A percentile compares a stretch with the other conserved stretches of the same genome.
Evolutionary conservation across 2,329 filamentous ascomycete species (phyloP).

Genomic region (Tricladium varicosporioides): DNA sequence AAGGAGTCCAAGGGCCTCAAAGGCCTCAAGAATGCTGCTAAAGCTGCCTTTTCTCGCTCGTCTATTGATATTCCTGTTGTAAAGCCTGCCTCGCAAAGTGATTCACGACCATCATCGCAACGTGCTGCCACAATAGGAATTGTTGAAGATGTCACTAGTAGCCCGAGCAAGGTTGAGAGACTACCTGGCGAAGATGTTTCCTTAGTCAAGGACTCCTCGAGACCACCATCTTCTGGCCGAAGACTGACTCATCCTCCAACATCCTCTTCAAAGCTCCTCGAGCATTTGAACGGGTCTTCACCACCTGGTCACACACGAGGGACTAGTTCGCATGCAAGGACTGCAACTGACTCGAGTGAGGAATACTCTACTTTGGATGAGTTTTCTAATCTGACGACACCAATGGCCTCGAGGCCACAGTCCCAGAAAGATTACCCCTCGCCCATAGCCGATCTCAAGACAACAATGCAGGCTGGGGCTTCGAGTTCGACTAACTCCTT

Average conservation of each 20-base stretch:
- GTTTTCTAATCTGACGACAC: slow-evolving; percentile 29
- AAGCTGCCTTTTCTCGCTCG: slow-evolving; percentile 12
- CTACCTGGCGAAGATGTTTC: slow-evolving; percentile 8
- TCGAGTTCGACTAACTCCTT: slow-evolving; percentile 4
- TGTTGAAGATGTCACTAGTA: background rate
- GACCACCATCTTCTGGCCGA: background rate
- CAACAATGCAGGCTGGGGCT: background rate
- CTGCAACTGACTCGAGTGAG: slow-evolving; percentile 28
- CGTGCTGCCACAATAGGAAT: background rate
- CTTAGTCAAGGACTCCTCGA: background rate
- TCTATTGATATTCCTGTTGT: background rate
- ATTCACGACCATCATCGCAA: slow-evolving; percentile 1
- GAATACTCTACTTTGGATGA: slow-evolving; percentile 29
- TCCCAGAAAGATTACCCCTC: slow-evolving; percentile 22
- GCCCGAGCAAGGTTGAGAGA: slow-evolving; percentile 3
- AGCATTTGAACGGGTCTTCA: background rate
- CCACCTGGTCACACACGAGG: background rate
- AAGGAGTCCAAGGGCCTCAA: slow-evolving; percentile 11
- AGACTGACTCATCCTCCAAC: background rate
- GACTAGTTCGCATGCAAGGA: slow-evolving; percentile 10
- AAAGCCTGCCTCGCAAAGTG: slow-evolving; percentile 6
- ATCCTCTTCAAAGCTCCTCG: background rate
- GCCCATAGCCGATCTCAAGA: background rate
- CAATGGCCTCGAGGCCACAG: slow-evolving; percentile 27
- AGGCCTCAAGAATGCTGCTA: slow-evolving; percentile 15